These are phyloP conservation scores for Flaveria trinervia DNA, from an alignment of 129 eudicot species.

Conservation along the genomic window DNA sequence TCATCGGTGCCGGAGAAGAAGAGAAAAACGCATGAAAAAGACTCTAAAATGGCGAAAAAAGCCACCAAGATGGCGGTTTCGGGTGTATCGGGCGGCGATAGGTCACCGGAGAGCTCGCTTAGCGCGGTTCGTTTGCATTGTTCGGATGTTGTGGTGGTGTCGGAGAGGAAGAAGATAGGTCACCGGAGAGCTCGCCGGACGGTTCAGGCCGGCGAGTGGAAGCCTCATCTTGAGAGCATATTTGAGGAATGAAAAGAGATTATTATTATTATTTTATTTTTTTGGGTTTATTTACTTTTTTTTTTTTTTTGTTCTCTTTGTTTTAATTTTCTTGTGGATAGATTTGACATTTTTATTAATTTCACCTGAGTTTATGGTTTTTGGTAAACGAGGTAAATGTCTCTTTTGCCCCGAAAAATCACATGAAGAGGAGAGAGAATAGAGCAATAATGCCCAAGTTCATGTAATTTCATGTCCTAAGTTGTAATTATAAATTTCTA, in stretches of 20 bases:
- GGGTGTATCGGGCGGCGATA: conserved; percentile 11
- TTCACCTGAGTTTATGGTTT: conserved; percentile 40
- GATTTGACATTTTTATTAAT: conserved; percentile 40
- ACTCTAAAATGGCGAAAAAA: conserved; percentile 17
- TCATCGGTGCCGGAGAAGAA: conserved; percentile 70
- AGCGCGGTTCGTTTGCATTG: not conserved
- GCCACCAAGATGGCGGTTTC: conserved; percentile 19
- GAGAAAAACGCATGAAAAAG: conserved; percentile 38
- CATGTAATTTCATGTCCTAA: conserved; percentile 26
- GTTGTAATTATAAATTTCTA: conserved; percentile 26
- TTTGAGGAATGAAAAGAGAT: conserved; percentile 50
- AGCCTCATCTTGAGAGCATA: conserved; percentile 74
- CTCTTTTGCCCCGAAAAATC: conserved; percentile 42
- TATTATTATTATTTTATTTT: conserved; percentile 5
- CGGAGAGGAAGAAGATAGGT: conserved; percentile 38
- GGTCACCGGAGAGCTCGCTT: no score
- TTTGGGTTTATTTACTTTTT: conserved; percentile 19
- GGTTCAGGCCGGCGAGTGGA: conserved; percentile 52
- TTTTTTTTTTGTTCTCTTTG: not conserved
- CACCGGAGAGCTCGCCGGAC: conserved; percentile 59
- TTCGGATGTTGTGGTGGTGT: conserved; percentile 33
- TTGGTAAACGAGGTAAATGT: conserved; percentile 44
- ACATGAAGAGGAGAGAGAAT: conserved; percentile 29
- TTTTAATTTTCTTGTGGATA: conserved; percentile 38
- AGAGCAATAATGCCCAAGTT: conserved; percentile 27